Evolutionary conservation across 441 rosid genomes (phyloP).

Genomic region (Populus hybrid): DNA sequence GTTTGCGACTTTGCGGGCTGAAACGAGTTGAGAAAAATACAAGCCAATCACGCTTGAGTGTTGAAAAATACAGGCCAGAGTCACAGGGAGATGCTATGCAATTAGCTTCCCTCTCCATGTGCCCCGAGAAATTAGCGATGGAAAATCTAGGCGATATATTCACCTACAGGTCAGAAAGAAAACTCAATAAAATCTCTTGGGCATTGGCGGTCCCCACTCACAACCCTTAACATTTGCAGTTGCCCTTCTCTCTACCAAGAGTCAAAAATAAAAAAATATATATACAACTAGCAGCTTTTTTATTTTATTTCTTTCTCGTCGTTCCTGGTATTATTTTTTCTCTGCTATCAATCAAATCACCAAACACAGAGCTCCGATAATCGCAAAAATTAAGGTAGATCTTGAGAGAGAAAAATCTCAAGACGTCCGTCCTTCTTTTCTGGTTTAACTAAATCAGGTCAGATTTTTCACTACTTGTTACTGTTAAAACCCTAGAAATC

Average conservation of each 20-base stretch:
- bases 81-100: too few relatives aligned
- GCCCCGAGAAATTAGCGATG: too few relatives aligned
- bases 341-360: not conserved
- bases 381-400: not conserved
- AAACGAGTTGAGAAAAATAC: too few relatives aligned
- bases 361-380: not conserved
- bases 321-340: not conserved
- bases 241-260: not conserved
- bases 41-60: too few relatives aligned
- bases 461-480: not conserved
- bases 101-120: too few relatives aligned
- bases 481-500: not conserved
- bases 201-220: not conserved
- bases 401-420: not conserved
- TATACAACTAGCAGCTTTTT: not conserved
- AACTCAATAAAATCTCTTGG: not conserved
- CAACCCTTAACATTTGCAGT: not conserved
- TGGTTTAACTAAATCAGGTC: not conserved
- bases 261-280: not conserved
- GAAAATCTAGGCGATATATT: not conserved
- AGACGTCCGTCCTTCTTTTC: not conserved
- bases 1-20: too few relatives aligned
- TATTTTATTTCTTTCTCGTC: not conserved
- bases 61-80: too few relatives aligned
- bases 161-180: not conserved